Evolutionary conservation across 345 rosid species (phyloP), one percentile per base, ranked within the genome.

Genomic region (Ceriops tagal): DNA sequence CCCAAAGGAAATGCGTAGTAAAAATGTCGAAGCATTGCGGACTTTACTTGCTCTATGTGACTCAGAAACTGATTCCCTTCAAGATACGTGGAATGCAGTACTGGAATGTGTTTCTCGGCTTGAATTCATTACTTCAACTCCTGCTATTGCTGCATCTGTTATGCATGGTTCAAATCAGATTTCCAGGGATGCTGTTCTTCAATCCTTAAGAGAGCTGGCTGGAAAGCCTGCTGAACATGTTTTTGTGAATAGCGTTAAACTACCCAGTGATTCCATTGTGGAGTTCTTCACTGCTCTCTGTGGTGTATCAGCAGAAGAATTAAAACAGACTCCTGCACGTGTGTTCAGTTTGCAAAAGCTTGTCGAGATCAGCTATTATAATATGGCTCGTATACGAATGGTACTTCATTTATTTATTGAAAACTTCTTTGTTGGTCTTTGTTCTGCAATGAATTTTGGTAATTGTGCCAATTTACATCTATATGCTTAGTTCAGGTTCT

Each of bases 71-170:
- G 90, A 77, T 70, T 84, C 92, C 74, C 93, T 95, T 76, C 96
- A 86, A 73, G 98, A 95, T 83, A 92, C 99, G n/a, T 95, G 99
- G 98, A 95, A 95, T 84, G 99, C 98, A 62, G 93, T 95, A 66
- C 71, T 95, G 65, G 99, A 92, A 85, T 95, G 99, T 79, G 97
- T 92, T 78, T 90, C 99, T 68, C 93, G 99, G 71, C 97, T 95
- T 73, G 98, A 92, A 83, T 92, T 72, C 73, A 92, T 95, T 56
- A 74, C 91, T 9, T 87, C 99, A 72, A 92, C 98, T 69, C 97
- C 98, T 19, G 80, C 89, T 67, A 86, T 95, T 80, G 74, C 98
- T 70, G 97, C 93, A 81, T 88, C 92, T 83, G 98, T 95, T 55
- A 92, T 92, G 98, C 85, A 83, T 69, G 98, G 98, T 67, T 95